Evolutionary conservation across 2,329 filamentous ascomycete genomes (phyloP).

Genomic region (Thielaviopsis punctulata): DNA sequence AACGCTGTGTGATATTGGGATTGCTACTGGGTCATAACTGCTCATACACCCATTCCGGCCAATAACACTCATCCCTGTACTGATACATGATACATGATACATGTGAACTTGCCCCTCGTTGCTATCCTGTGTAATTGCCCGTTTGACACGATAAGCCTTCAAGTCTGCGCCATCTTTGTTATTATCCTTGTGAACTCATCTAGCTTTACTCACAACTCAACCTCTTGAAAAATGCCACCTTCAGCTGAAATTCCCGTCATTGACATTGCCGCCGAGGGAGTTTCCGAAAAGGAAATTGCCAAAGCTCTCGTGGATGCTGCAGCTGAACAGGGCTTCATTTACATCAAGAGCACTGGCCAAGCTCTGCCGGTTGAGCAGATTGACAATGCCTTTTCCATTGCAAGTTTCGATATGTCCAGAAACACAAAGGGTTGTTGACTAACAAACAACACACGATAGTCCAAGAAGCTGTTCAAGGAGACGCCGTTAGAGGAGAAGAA

Average conservation of each 20-base stretch:
- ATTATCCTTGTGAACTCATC: too few relatives aligned
- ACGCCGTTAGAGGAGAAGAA: slow-evolving; percentile 51
- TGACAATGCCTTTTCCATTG: slow-evolving; percentile 55
- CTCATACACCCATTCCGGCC: background rate
- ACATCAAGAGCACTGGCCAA: slow-evolving; percentile 57
- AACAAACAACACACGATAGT: background rate
- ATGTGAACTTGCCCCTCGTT: background rate
- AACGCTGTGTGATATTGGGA: too few relatives aligned
- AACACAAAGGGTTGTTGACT: background rate
- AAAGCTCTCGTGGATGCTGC: slow-evolving; percentile 64
- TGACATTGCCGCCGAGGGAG: slow-evolving; percentile 48
- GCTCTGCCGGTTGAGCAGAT: slow-evolving; percentile 52
- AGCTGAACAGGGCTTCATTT: slow-evolving; percentile 72
- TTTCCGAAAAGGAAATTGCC: slow-evolving; percentile 37
- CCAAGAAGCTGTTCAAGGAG: slow-evolving; percentile 34
- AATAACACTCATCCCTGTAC: background rate
- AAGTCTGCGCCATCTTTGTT: too few relatives aligned
- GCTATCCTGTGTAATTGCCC: too few relatives aligned
- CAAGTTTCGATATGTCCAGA: slow-evolving; percentile 22
- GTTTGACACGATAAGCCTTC: too few relatives aligned
- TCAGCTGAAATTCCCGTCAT: slow-evolving; percentile 56
- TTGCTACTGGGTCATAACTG: background rate
- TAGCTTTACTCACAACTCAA: background rate
- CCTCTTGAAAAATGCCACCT: slow-evolving; percentile 3
- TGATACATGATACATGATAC: too few relatives aligned